Evolutionary conservation across 2,329 filamentous ascomycete species (phyloP).

Genomic region (Ramularia endophylla): DNA sequence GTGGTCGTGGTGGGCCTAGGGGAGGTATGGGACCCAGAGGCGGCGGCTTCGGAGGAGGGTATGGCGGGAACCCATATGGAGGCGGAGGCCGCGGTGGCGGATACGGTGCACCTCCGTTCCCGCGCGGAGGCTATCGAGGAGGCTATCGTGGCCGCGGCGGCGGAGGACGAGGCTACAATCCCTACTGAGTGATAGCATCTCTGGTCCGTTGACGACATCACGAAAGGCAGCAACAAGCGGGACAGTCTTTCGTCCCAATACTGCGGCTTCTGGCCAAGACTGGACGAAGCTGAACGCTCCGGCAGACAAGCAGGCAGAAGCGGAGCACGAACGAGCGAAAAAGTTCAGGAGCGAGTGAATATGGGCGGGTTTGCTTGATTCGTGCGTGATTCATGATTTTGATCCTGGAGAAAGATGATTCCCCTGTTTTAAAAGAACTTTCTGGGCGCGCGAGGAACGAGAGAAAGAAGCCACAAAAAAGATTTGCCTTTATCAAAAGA

Average conservation of each 20-base stretch:
- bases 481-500: slow-evolving; percentile 8
- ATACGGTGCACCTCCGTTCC: slow-evolving; percentile 32
- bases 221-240: no score
- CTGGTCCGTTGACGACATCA: slow-evolving; percentile 2
- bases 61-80: slow-evolving; percentile 20
- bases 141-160: slow-evolving; percentile 31
- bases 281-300: neutral
- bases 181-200: slow-evolving; percentile 32
- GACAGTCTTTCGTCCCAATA: no score
- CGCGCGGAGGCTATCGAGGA: slow-evolving; percentile 36
- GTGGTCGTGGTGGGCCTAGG: slow-evolving; percentile 42
- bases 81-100: slow-evolving; percentile 16
- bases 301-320: neutral
- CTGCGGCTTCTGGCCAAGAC: neutral
- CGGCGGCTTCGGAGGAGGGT: slow-evolving; percentile 39
- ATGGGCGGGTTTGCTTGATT: neutral
- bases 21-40: slow-evolving; percentile 52
- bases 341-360: no score
- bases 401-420: slow-evolving; percentile 7
- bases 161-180: slow-evolving; percentile 32
- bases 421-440: slow-evolving; percentile 6
- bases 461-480: slow-evolving; percentile 27
- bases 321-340: neutral
- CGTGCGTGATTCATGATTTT: neutral
- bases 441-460: slow-evolving; percentile 3